A percentile compares a stretch with the other conserved stretches of the same genome.
Conservation (phyloP, 23 red algal species). For the Cyanidiococcus yangmingshanensis region DNA sequence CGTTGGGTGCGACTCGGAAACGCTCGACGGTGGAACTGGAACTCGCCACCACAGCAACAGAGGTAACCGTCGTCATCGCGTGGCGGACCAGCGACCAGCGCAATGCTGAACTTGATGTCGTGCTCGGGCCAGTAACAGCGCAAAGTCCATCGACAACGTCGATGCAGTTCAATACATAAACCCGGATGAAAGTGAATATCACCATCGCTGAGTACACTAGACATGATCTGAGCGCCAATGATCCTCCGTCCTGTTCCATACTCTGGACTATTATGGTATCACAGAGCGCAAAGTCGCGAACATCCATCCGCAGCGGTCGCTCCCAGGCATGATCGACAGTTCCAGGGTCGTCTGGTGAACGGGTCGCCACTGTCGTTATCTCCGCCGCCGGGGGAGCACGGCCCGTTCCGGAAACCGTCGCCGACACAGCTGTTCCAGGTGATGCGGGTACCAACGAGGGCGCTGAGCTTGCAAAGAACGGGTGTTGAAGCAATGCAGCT, state of each 20-base stretch:
- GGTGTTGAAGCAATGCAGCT: not conserved
- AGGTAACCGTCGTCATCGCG: not conserved
- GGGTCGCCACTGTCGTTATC: conserved; percentile 35
- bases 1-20: not conserved
- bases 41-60: conserved; percentile 1
- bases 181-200: conserved; percentile 18
- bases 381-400: not conserved
- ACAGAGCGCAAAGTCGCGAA: conserved; percentile 36
- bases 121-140: conserved; percentile 55
- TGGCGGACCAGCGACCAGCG: conserved; percentile 20
- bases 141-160: conserved; percentile 11
- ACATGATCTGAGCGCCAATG: conserved; percentile 44
- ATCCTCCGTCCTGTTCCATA: conserved; percentile 13
- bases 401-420: not conserved
- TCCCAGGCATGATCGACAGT: conserved; percentile 21
- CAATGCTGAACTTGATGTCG: conserved; percentile 79
- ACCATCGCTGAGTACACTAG: conserved; percentile 9
- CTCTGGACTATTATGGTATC: conserved; percentile 37
- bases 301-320: conserved; percentile 28
- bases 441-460: not conserved
- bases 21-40: not conserved
- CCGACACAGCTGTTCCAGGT: not conserved
- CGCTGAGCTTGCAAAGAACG: not conserved
- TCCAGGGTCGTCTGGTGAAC: conserved; percentile 50
- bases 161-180: not conserved